These are phyloP conservation scores for Umbellularia californica DNA, from an alignment of 164 flowering plant genomes.

Conservation along the genomic window DNA sequence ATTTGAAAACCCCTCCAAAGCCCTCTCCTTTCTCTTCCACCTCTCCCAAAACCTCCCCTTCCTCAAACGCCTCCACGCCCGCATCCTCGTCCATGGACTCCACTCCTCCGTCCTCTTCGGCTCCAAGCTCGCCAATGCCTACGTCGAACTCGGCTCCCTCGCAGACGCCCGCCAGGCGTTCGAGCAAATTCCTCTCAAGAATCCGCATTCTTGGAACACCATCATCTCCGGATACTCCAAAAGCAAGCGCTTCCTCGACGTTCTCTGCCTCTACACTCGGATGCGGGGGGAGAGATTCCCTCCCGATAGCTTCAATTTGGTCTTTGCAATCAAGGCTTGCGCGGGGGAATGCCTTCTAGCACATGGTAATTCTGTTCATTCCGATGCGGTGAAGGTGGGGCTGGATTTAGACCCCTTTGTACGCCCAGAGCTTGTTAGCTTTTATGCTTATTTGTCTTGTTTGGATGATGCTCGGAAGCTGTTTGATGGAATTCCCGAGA, in stretches of 20 bases:
- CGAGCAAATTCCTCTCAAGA: conserved; percentile 14
- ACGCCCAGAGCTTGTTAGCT: conserved; percentile 11
- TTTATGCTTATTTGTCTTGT: conserved; percentile 15
- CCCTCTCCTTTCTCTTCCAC: conserved; percentile 8
- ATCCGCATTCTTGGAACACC: conserved; percentile 20
- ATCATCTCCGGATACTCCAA: conserved; percentile 19
- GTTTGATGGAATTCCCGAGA: conserved; percentile 9
- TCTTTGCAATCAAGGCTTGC: conserved; percentile 17
- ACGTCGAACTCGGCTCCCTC: conserved; percentile 10
- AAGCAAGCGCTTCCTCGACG: conserved; percentile 3
- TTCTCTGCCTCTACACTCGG: conserved; percentile 5
- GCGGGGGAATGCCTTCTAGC: conserved; percentile 2
- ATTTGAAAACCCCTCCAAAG: conserved; percentile 10
- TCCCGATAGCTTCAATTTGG: conserved; percentile 18
- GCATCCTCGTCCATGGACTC: conserved; percentile 10
- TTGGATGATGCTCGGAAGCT: conserved; percentile 14
- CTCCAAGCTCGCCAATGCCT: conserved; percentile 11
- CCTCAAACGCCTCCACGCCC: conserved; percentile 16
- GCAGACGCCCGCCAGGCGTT: conserved; percentile 12
- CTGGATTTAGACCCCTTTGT: conserved; percentile 13
- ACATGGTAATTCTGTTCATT: conserved; percentile 13
- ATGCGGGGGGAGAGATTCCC: conserved; percentile 10
- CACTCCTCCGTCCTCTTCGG: conserved; percentile 7
- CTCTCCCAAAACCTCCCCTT: conserved; percentile 7
- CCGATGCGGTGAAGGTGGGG: conserved; percentile 13